phyloP scores from a whole-genome alignment of 129 eudicot genomes.

The Tanacetum coccineum region DNA sequence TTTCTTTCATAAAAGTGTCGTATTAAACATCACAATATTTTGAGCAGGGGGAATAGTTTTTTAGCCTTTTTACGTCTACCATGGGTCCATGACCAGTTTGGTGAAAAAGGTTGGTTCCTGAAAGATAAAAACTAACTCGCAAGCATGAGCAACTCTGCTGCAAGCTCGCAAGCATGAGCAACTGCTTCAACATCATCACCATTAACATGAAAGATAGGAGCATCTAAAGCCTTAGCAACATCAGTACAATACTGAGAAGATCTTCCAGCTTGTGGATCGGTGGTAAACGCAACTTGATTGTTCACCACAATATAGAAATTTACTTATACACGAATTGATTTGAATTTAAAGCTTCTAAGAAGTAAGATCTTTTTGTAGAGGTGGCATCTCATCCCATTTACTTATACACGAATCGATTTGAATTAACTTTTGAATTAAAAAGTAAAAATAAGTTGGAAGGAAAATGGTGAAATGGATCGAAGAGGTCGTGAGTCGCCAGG shows the following conservation, averaged over 20 bases:
- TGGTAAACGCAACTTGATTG: constrained; percentile 96
- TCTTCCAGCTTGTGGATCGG: constrained; percentile 93
- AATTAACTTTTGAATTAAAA: too few species aligned
- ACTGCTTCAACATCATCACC: constrained; percentile 99
- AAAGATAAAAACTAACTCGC: constrained; percentile 14
- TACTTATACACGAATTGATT: too few species aligned
- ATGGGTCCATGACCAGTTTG: background rate
- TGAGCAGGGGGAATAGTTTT: background rate
- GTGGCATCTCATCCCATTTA: too few species aligned
- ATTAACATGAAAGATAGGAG: constrained; percentile 96
- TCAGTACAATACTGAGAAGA: constrained; percentile 98
- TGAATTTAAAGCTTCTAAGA: too few species aligned
- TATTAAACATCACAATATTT: too few species aligned
- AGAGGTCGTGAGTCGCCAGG: too few species aligned
- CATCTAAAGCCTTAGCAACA: constrained; percentile 94
- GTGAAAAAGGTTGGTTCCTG: background rate
- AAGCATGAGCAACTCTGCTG: constrained; percentile 99
- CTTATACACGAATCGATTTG: too few species aligned
- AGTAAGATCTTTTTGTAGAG: too few species aligned
- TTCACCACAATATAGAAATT: constrained; percentile 95
- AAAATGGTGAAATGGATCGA: too few species aligned
- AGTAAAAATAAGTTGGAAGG: too few species aligned
- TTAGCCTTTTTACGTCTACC: background rate
- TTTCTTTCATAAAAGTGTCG: too few species aligned
- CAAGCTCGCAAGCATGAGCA: constrained; percentile 95